Conservation (phyloP, 2,329 filamentous ascomycete species). For the Ophiosphaerella narmari region DNA sequence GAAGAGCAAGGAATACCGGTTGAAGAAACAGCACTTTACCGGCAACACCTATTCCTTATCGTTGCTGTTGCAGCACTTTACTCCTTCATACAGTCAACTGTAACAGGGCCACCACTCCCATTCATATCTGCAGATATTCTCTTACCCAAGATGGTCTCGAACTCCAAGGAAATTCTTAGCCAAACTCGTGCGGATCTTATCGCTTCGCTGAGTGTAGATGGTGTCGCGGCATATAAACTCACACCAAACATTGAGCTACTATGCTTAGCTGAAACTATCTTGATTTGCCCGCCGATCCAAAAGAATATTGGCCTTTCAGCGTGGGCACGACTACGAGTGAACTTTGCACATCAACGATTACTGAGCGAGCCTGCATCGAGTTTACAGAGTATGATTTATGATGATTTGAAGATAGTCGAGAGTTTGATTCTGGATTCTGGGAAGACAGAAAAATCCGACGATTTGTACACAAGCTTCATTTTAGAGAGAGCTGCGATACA, state of each 20-base stretch:
- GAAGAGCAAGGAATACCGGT: slow-evolving; percentile 28
- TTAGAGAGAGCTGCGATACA: slow-evolving; percentile 83
- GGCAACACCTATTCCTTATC: slow-evolving; percentile 53
- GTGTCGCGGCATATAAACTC: slow-evolving; percentile 81
- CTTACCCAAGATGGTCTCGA: slow-evolving; percentile 54
- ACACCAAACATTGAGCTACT: slow-evolving; percentile 86
- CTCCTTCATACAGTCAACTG: slow-evolving; percentile 82
- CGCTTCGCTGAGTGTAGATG: slow-evolving; percentile 75
- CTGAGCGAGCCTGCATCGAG: slow-evolving; percentile 65
- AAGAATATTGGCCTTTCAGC: slow-evolving; percentile 52
- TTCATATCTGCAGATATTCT: slow-evolving; percentile 58
- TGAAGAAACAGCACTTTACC: slow-evolving; percentile 44
- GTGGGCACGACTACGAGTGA: slow-evolving; percentile 72
- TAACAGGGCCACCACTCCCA: slow-evolving; percentile 81
- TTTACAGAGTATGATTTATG: slow-evolving; percentile 65
- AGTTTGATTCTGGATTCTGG: slow-evolving; percentile 40
- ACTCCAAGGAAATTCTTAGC: slow-evolving; percentile 40
- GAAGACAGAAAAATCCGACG: slow-evolving; percentile 21
- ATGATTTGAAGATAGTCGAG: slow-evolving; percentile 62
- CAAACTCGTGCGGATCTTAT: slow-evolving; percentile 62
- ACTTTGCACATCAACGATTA: slow-evolving; percentile 73
- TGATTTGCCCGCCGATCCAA: slow-evolving; percentile 56
- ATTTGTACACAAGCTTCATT: slow-evolving; percentile 65
- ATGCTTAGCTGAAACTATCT: slow-evolving; percentile 68
- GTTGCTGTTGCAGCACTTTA: slow-evolving; percentile 72